Evolutionary conservation across 805 yeast species (phyloP), one percentile per base, ranked within the genome.

Genomic region (Kazachstania kunashirensis): DNA sequence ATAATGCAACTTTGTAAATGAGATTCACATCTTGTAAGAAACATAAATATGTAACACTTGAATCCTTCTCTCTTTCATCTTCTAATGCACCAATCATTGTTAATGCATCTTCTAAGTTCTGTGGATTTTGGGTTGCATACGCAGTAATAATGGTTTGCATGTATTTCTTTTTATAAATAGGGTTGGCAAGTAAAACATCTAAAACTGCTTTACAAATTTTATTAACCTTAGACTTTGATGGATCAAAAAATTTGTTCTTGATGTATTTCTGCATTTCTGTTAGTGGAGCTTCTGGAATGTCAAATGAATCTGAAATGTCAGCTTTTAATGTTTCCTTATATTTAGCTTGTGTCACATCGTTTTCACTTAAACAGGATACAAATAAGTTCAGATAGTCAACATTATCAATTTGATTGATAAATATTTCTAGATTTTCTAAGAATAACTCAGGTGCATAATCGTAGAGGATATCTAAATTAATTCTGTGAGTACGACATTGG

Each of bases 111-210:
- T 67, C 73, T 34, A 86, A 67, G 48, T 82, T 83, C 12, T 96
- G 86, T 2, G 98, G 98, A 28, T 70, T 75, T 62, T 84, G 83
- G 57, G 95, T 84, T 0, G 96, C 95, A 53, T 80, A 84, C 0
- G 96, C 95, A 3, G 98, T 89, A 39, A 92, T 71, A 15, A 82
- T 74, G 1, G 92, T 72, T 56, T 84, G 94, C 38, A 81, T 56
- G 49, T 82, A 84, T 44, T 69, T 71, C 19, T 65, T 55, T 42
- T 67, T 70, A 51, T 73, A 75, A 29, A 66, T 62, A 4, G 77
- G 71, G 28, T 61, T 61, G 12, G 52, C 48, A 24, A 67, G 53
- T 27, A 86, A 62, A 2, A 80, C 77, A 0, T 65, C 54, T 14
- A 86, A 60, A 25, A 89, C 57, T 6, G 78, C 78, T 30, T 77